Evolutionary conservation across 495 filamentous ascomycete genomes (phyloP), one percentile per base, ranked within the genome.

Genomic region (Hypomontagnella monticulosa): DNA sequence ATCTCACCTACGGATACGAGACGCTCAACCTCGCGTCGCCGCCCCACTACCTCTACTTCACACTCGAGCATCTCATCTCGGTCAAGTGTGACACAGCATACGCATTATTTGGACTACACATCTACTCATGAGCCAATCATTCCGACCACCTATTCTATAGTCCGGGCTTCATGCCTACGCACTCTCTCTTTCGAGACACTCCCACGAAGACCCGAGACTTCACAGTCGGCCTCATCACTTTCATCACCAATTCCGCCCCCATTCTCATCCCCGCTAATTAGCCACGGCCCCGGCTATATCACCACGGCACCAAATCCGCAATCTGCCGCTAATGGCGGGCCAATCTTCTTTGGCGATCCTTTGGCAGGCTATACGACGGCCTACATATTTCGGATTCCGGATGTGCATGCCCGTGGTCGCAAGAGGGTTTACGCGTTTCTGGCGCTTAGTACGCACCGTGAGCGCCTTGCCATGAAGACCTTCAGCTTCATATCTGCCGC

Each of bases 321-420:
- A 48, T 72, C 71, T 19, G 76, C 78, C 6, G 73, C 76, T 0
- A 84, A 81, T 18, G 82, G 83, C 12, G 93, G 93, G 0, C 91
- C 91, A 9, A 83, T 97, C 38, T 92, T 91, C 67, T 97, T 97
- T 64, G 93, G 93, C 19, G 93, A 97, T 67, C 83, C 89, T 3
- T 77, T 84, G 0, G 87, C 89, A 3, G 94, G 93, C 42, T 96
- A 94, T 77, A 96, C 93, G 2, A 94, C 94, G 9, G 93, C 93
- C 57, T 96, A 91, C 74, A 89, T 96, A 69, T 97, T 97, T 73
- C 91, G 92, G 18, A 89, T 97, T 8, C 87, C 89, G 14, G 93
- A 97, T 73, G 84, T 93, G 16, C 89, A 93, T 77, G 93, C 93
- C 14, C 92, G 93, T 34, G 93, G 93, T 41, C 87, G 91, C 61